These are phyloP conservation scores for Cytospora chrysosperma DNA, from an alignment of 2,329 filamentous ascomycete species.

Conservation along the genomic window DNA sequence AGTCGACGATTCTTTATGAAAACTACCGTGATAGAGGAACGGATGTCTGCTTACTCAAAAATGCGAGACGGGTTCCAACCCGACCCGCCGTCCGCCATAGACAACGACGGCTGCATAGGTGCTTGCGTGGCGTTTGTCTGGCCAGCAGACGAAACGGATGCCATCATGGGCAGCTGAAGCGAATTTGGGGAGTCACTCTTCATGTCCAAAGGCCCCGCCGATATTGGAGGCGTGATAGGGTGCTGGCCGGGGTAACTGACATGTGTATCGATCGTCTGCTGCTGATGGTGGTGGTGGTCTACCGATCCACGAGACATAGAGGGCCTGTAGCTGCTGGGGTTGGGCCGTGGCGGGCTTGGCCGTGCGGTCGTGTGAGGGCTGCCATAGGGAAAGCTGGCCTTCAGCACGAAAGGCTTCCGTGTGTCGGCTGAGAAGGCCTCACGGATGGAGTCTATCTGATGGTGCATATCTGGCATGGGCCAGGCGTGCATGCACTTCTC, in stretches of 20 bases:
- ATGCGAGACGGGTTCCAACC: slow-evolving; percentile 85
- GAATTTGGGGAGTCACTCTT: slow-evolving; percentile 71
- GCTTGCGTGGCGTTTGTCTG: slow-evolving; percentile 51
- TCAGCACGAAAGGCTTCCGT: slow-evolving; percentile 83
- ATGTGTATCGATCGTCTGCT: slow-evolving; percentile 55
- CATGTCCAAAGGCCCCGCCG: slow-evolving; percentile 67
- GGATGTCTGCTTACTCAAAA: slow-evolving; percentile 75
- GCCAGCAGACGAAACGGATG: slow-evolving; percentile 37
- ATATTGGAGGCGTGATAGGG: slow-evolving; percentile 79
- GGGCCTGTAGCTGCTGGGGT: slow-evolving; percentile 43
- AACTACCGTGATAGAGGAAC: background rate
- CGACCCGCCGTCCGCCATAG: slow-evolving; percentile 57
- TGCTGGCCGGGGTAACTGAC: slow-evolving; percentile 65
- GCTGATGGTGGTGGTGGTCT: slow-evolving; percentile 49
- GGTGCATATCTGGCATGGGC: slow-evolving; percentile 87
- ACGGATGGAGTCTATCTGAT: slow-evolving; percentile 83
- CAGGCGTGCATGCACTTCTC: slow-evolving; percentile 80
- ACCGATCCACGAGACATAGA: slow-evolving; percentile 46
- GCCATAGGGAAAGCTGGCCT: slow-evolving; percentile 82
- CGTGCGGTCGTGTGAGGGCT: slow-evolving; percentile 67
- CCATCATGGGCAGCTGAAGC: slow-evolving; percentile 71
- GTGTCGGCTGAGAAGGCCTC: slow-evolving; percentile 88
- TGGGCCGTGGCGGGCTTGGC: slow-evolving; percentile 61
- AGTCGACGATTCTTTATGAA: slow-evolving; percentile 23
- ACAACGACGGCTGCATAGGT: slow-evolving; percentile 53